These are phyloP conservation scores for Amylostereum chailletii DNA, from an alignment of 1,284 basidiomycete genomes.

Conservation along the genomic window DNA sequence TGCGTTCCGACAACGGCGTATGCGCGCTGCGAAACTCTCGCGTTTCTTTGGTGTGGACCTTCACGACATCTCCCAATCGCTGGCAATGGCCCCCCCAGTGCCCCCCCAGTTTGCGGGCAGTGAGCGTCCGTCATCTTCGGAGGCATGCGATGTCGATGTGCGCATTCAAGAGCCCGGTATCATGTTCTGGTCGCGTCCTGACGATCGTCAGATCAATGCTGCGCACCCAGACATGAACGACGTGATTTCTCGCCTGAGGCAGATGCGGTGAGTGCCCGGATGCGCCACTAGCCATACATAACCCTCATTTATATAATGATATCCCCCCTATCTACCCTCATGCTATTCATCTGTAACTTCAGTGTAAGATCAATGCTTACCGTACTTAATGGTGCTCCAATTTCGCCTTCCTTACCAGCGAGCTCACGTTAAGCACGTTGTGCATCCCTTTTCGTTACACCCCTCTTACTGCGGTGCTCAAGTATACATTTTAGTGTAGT, in stretches of 20 bases:
- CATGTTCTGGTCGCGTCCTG: constrained; percentile 17
- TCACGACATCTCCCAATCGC: constrained; percentile 28
- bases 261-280: constrained; percentile 26
- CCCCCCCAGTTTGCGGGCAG: neutral
- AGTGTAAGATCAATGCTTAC: too few species aligned
- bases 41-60: constrained; percentile 52
- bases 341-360: too few species aligned
- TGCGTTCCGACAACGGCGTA: constrained; percentile 32
- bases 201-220: constrained; percentile 9
- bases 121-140: constrained; percentile 7
- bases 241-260: constrained; percentile 40
- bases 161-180: constrained; percentile 12
- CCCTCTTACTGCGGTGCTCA: too few species aligned
- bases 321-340: too few species aligned
- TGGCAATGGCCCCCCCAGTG: constrained; percentile 10
- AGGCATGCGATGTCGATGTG: constrained; percentile 16
- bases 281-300: neutral
- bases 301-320: too few species aligned
- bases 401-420: too few species aligned
- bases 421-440: too few species aligned
- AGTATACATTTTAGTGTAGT: too few species aligned
- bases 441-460: too few species aligned
- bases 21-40: constrained; percentile 44
- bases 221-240: constrained; percentile 28
- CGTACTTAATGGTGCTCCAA: too few species aligned